phyloP scores from a whole-genome alignment of 805 yeast genomes.

The Ogataea nonfermentans region DNA sequence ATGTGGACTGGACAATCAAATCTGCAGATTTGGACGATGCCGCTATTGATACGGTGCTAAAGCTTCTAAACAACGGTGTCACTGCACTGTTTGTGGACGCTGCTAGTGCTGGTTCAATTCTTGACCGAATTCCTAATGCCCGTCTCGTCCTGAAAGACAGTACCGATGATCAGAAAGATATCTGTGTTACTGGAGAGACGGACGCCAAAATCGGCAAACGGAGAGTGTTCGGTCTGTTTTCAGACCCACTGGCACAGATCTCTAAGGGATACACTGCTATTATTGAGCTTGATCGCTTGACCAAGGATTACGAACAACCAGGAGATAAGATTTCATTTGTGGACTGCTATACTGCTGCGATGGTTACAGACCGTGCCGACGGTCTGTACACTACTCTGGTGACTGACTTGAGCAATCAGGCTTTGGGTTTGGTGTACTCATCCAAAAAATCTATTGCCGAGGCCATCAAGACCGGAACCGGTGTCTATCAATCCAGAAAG shows the following conservation, averaged over 20 bases:
- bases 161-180: conserved; percentile 18
- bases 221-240: conserved; percentile 14
- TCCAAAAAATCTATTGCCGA: conserved; percentile 76
- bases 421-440: conserved; percentile 90
- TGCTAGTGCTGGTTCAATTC: conserved; percentile 20
- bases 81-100: conserved; percentile 25
- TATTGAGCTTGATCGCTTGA: conserved; percentile 28
- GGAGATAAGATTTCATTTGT: conserved; percentile 34
- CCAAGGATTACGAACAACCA: conserved; percentile 34
- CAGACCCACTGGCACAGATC: conserved; percentile 21
- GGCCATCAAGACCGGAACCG: conserved; percentile 77
- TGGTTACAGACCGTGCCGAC: conserved; percentile 82
- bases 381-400: conserved; percentile 85
- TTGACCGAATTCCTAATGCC: conserved; percentile 34
- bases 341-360: conserved; percentile 45
- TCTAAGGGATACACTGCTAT: conserved; percentile 39
- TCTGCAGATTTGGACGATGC: conserved; percentile 17
- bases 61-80: conserved; percentile 33
- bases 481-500: conserved; percentile 91
- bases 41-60: conserved; percentile 21
- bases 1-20: conserved; percentile 25
- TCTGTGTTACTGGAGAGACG: conserved; percentile 21
- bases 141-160: conserved; percentile 30
- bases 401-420: conserved; percentile 61
- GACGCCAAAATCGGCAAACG: conserved; percentile 17